Conservation (phyloP, 257 asterid genomes). For the Solanum bulbocastanum region DNA sequence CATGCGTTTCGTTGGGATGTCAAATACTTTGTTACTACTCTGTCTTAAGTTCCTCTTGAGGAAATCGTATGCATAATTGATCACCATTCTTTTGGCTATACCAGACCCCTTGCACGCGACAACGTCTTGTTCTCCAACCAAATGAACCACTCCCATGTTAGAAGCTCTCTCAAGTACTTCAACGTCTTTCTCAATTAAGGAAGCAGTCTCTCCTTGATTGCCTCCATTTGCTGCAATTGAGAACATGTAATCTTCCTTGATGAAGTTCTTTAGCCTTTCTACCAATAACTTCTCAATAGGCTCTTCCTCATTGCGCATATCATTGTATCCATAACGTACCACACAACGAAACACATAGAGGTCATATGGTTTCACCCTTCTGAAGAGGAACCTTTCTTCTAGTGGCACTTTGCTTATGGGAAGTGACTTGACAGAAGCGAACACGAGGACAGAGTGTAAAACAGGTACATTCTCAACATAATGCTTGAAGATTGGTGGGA, state of each 20-base stretch:
- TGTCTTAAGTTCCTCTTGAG: constrained; percentile 44
- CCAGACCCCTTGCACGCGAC: constrained; percentile 30
- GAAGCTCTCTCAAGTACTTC: constrained; percentile 25
- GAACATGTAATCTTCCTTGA: constrained; percentile 12
- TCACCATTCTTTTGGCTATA: constrained; percentile 24
- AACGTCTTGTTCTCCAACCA: constrained; percentile 59
- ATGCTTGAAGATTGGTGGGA: constrained; percentile 54
- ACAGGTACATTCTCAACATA: constrained; percentile 44
- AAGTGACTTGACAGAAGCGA: constrained; percentile 44
- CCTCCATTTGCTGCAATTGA: background rate
- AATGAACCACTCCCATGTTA: constrained; percentile 34
- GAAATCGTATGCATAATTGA: constrained; percentile 43
- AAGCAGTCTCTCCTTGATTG: background rate
- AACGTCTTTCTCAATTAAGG: constrained; percentile 8
- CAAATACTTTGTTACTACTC: constrained; percentile 25
- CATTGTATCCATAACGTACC: constrained; percentile 52
- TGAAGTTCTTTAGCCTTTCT: constrained; percentile 29
- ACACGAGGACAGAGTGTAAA: constrained; percentile 33
- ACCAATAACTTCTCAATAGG: constrained; percentile 26
- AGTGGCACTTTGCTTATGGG: constrained; percentile 41
- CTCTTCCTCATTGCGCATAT: constrained; percentile 23
- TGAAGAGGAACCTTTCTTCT: constrained; percentile 45
- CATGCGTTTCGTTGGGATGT: constrained; percentile 52
- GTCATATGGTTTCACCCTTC: constrained; percentile 30
- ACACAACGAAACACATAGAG: constrained; percentile 39